Percentiles rank a stretch among this genome's conserved stretches.
Conservation (phyloP, 345 rosid genomes). For the Bruguiera gymnorhiza region DNA sequence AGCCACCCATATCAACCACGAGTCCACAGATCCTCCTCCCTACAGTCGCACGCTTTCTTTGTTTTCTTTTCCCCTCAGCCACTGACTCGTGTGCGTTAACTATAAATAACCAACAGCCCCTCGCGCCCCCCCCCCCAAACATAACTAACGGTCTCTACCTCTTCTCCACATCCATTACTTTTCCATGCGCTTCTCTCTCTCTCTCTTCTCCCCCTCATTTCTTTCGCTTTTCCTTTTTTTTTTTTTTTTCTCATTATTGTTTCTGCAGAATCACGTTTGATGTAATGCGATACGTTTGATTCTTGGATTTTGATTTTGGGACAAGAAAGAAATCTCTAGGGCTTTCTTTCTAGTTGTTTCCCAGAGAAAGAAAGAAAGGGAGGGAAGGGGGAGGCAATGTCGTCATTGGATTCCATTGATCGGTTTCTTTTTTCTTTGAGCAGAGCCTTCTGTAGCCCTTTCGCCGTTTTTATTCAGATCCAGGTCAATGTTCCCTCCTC, state of each 20-base stretch:
- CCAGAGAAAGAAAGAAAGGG: conserved; percentile 7
- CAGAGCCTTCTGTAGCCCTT: conserved; percentile 60
- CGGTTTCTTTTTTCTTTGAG: conserved; percentile 80
- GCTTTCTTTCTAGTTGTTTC: conserved; percentile 4
- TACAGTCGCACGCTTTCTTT: too few species aligned
- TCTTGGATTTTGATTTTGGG: background rate
- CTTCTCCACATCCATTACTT: conserved; percentile 3
- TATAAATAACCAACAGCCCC: conserved; percentile 3
- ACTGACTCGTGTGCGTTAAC: background rate
- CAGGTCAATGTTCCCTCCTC: conserved; percentile 44
- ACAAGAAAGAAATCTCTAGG: background rate
- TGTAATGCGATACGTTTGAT: too few species aligned
- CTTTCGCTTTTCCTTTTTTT: background rate
- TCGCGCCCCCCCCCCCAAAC: too few species aligned
- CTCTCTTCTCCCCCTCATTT: background rate
- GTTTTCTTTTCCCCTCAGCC: background rate
- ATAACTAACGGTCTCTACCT: conserved; percentile 45
- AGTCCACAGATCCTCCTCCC: too few species aligned
- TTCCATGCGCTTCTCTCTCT: background rate
- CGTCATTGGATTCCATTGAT: conserved; percentile 63
- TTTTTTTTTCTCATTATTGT: background rate
- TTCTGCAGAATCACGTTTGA: too few species aligned
- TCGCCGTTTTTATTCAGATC: conserved; percentile 87
- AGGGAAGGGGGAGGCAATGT: conserved; percentile 36
- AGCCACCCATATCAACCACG: too few species aligned